Base-by-base conservation (phyloP, 495 filamentous ascomycete species). In the Pseudomonodictys pantanalensis region DNA sequence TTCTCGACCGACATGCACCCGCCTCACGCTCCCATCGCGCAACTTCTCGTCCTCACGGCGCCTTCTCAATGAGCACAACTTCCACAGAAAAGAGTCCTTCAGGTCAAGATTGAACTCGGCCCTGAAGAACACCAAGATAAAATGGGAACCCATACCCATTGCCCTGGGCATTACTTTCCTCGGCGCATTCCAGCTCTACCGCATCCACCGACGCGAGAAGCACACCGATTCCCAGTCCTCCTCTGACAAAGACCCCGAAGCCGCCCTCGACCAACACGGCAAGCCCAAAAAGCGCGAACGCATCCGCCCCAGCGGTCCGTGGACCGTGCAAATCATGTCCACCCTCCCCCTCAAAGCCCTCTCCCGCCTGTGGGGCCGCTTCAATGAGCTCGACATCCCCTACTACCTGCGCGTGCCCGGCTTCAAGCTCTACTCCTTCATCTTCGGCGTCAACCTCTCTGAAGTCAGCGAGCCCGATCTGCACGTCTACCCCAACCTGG, bases 111-210 rank as follows among this genome's bases (percentile, higher is more conserved):
- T 84, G 59, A 82, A 81, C 46, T 78, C 81, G 38, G 87, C 86
- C 8, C 77, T 89, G 59, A 74, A 79, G 53, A 77, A 86, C 58
- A 95, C 89, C 26, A 93, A 86, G 65, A 81, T 96, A 48, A 82
- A 89, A 79, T 98, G 93, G 93, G 87, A 92, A 74, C 89, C 89
- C n/a, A 97, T 98, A 68, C 95, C 93, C 20, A 82, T 96, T 32
- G 90, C 86, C 8, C 78, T 97, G 4, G 93, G 93, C 41, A 87
- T 97, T 62, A 90, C 81, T 35, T 90, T 96, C 44, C 77, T 98
- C 10, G 95, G 92, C 3, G 73, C 90, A 15, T 77, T 87, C 25
- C 91, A 96, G 59, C 85, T 96, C 68, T 93, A 96, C 74, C 60
- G 72, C 15, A 60, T 77, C 32, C 65, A 88, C 86, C 57, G 70